Base-by-base conservation (phyloP, 2,329 filamentous ascomycete species). In the Colletotrichum theobromicola region DNA sequence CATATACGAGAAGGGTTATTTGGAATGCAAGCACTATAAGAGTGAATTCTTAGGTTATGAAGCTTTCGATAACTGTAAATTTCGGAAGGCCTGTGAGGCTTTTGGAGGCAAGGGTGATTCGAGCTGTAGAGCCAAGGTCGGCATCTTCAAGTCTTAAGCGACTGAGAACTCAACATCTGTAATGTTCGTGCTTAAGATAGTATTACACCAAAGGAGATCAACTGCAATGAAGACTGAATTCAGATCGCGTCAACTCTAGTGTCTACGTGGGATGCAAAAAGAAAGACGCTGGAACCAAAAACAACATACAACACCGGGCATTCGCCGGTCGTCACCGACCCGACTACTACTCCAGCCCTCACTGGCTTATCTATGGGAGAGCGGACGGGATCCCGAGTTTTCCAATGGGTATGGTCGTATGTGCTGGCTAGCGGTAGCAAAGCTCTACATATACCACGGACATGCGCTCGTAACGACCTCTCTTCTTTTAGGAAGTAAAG, bases 381-480 rank as follows among this genome's bases (percentile, higher is more conserved):
- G 42, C 42, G 42, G 42, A 50, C 42, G 42, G n/a, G 42, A 50
- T 50, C 42, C 42, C 42, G 6, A 50, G n/a, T 50, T 50, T 50
- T 50, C 42, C 42, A 50, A 50, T 50, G 6, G 42, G 42, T 50
- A 21, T 50, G 6, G 42, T 50, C 42, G 42, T 50, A 50, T 50
- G 42, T 50, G 6, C 6, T 0, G 9, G 12, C 0, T 1, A 7
- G 0, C 0, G 0, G 5, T 7, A 50, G n/a, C 13, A 3, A 2
- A 21, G 42, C 42, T 50, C 10, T 21, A 10, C 13, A 50, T 50
- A 21, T 50, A 50, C 42, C 16, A 6, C 42, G 8, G 4, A 21
- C 12, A 50, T 18, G n/a, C n/a, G n/a, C 10, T 50, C n/a, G n/a
- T n/a, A n/a, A n/a, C n/a, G n/a, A n/a, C n/a, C n/a, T n/a, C n/a